Percentiles rank a stretch among this genome's conserved stretches.
These are phyloP conservation scores for Cyathus striatus DNA, from an alignment of 768 basidiomycete species.

Conservation along the genomic window DNA sequence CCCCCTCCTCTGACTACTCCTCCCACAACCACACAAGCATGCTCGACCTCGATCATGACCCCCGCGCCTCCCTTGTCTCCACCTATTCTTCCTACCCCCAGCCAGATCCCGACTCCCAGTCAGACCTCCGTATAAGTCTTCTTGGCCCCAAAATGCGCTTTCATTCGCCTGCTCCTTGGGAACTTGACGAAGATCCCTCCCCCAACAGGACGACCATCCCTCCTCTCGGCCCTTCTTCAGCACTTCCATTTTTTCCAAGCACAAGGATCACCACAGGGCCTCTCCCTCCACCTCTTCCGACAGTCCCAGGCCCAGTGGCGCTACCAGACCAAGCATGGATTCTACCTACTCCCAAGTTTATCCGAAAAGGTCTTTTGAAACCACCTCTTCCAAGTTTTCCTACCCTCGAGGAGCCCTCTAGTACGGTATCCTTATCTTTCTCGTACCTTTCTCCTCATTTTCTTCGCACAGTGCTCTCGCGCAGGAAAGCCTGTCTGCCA, in stretches of 20 bases:
- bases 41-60: conserved; percentile 55
- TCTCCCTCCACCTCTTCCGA: conserved; percentile 37
- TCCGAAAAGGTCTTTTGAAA: conserved; percentile 57
- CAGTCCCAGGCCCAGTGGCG: conserved; percentile 33
- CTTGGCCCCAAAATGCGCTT: conserved; percentile 83
- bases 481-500: conserved; percentile 55
- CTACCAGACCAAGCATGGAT: conserved; percentile 58
- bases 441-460: conserved; percentile 3
- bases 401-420: conserved; percentile 50
- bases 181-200: conserved; percentile 45
- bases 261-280: conserved; percentile 27
- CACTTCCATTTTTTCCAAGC: conserved; percentile 13
- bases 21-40: conserved; percentile 31
- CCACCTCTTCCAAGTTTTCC: conserved; percentile 43
- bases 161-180: conserved; percentile 82
- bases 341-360: conserved; percentile 49
- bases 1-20: conserved; percentile 4
- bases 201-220: conserved; percentile 39
- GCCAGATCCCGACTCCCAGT: conserved; percentile 35
- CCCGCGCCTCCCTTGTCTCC: conserved; percentile 26
- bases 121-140: conserved; percentile 55
- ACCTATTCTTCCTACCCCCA: conserved; percentile 27
- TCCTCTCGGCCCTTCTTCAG: conserved; percentile 19
- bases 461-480: conserved; percentile 30
- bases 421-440: conserved; percentile 36